These are phyloP conservation scores for Cladophialophora carrionii DNA, from an alignment of 2,329 filamentous ascomycete genomes.

Conservation along the genomic window DNA sequence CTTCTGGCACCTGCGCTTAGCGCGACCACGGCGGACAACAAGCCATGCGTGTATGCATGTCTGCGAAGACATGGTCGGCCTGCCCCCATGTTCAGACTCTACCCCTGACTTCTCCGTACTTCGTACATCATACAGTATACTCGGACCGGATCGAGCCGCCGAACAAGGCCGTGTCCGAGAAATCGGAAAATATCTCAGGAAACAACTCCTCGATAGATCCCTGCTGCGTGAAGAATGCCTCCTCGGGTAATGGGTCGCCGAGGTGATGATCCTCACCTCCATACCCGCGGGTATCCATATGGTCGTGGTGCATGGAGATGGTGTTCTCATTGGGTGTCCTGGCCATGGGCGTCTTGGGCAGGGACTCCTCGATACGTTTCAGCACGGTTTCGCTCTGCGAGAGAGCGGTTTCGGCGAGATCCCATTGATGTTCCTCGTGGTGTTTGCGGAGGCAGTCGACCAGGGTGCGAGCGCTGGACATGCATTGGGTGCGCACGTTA, in stretches of 20 bases:
- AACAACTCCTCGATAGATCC: constrained; percentile 34
- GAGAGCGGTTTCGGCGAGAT: constrained; percentile 59
- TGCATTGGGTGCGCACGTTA: constrained; percentile 51
- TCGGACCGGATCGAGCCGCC: constrained; percentile 8
- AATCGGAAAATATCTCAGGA: constrained; percentile 36
- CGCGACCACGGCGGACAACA: background rate
- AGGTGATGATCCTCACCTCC: constrained; percentile 22
- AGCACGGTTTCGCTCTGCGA: constrained; percentile 54
- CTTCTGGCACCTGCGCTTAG: too few species aligned
- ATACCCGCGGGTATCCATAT: constrained; percentile 19
- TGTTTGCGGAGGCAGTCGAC: constrained; percentile 54
- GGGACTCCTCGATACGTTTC: constrained; percentile 38
- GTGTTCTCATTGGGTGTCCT: constrained; percentile 17
- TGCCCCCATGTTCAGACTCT: background rate
- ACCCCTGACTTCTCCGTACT: background rate
- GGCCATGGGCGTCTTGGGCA: constrained; percentile 27
- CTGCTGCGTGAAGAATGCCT: constrained; percentile 25
- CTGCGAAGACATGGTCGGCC: background rate
- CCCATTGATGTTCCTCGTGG: constrained; percentile 57
- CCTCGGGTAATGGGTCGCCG: constrained; percentile 24
- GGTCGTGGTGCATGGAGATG: constrained; percentile 18
- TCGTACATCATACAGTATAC: background rate
- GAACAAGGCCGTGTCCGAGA: constrained; percentile 35
- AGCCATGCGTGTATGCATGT: background rate
- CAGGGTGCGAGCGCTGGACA: constrained; percentile 54